Base-by-base conservation (phyloP, 306 rosid genomes). In the Inga leiocalycina region DNA sequence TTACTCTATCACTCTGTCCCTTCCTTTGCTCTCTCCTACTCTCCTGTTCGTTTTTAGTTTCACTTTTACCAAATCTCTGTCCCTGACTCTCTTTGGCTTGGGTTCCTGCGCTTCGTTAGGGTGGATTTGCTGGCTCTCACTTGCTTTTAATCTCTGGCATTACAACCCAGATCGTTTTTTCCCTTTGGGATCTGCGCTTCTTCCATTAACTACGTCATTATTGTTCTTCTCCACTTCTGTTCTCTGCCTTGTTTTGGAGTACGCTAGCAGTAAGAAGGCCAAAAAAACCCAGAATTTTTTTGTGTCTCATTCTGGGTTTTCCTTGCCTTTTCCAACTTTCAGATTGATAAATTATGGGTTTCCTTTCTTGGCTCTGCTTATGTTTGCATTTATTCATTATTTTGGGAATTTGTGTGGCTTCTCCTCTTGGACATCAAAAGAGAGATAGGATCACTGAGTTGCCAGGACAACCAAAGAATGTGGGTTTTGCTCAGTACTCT, bases 391-490 rank as follows among this genome's bases (percentile, higher is more conserved):
- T 89, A 52, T 84, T 75, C 84, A 76, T 93, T 69, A 59, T 82
- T 57, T 83, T 85, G 43, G 91, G 92, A 84, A 75, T 73, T 84
- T 89, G 86, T 75, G 68, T 79, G 56, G 87, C 88, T 77, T 85
- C 91, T 57, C 82, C 88, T 1, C 49, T 66, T 11, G 87, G 80
- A 67, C 98, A 93, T 84, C 99, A 92, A 81, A 84, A 41, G 81
- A 90, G 86, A 84, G 98, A 96, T 83, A 90, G 89, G 77, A 88
- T 96, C 45, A 80, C 77, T 4, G 77, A 74, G 81, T 71, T 96
- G 85, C 99, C 98, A 19, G 99, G 99, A 17, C 99, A 94, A 76
- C 99, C 97, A 57, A 79, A 43, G 78, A 87, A 84, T 72, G 98
- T 92, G 81, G 94, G 65, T 19, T 96, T 96, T 86, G 82, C 85